These are phyloP conservation scores for Melanomma pulvis-pyrius DNA, from an alignment of 495 filamentous ascomycete species.

Conservation along the genomic window DNA sequence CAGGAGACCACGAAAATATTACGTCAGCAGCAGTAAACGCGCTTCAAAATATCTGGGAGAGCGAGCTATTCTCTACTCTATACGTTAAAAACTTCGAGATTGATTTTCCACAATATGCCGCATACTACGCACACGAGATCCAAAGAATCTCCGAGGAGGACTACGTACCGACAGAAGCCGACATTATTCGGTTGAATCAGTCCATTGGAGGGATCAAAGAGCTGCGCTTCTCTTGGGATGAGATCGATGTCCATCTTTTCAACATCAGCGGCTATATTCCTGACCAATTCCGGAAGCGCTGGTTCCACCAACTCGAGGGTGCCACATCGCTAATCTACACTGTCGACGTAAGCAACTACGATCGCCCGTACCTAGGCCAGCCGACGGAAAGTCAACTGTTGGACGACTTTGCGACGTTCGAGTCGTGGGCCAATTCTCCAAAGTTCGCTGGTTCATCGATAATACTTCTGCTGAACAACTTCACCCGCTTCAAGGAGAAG, in stretches of 20 bases:
- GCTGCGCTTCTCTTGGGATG: conserved; percentile 32
- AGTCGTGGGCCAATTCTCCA: conserved; percentile 26
- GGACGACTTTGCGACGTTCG: conserved; percentile 32
- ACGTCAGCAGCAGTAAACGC: conserved; percentile 24
- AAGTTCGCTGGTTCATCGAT: conserved; percentile 29
- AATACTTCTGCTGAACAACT: conserved; percentile 32
- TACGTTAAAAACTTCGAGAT: conserved; percentile 35
- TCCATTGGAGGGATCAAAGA: conserved; percentile 34
- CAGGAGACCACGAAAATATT: conserved; percentile 11
- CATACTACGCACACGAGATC: conserved; percentile 27
- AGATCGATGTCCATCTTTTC: conserved; percentile 31
- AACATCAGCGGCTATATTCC: conserved; percentile 33
- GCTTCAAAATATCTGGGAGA: conserved; percentile 29
- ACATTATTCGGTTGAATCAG: conserved; percentile 30
- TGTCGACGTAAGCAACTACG: conserved; percentile 31
- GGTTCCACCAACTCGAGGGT: conserved; percentile 35
- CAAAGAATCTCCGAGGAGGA: conserved; percentile 7
- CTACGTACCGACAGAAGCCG: conserved; percentile 27
- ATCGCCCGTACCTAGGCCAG: conserved; percentile 26
- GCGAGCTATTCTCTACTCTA: conserved; percentile 21
- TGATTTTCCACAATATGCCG: conserved; percentile 32
- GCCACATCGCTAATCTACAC: conserved; percentile 29
- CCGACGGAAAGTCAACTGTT: conserved; percentile 23
- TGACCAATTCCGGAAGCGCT: conserved; percentile 30
- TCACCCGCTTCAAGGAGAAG: conserved; percentile 31